These are phyloP conservation scores for Pneumocystis canis DNA, from an alignment of 1,139 yeast genomes.

Conservation along the genomic window DNA sequence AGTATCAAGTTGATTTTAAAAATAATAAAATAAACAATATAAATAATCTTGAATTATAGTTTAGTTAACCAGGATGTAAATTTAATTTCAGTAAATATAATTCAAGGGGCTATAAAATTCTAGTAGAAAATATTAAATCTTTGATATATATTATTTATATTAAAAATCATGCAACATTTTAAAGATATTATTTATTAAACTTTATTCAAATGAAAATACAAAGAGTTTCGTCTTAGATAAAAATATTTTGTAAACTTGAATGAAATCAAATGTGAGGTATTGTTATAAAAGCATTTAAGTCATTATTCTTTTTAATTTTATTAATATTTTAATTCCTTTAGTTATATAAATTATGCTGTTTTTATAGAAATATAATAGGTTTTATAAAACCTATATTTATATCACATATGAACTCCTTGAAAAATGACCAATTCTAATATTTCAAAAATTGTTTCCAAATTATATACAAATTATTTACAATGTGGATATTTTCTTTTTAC, in stretches of 20 bases:
- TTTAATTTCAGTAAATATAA: slow-evolving; percentile 87
- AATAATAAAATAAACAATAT: slow-evolving; percentile 35
- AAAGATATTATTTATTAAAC: slow-evolving; percentile 12
- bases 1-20: not conserved
- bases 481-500: slow-evolving; percentile 65
- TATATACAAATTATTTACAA: slow-evolving; percentile 85
- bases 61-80: slow-evolving; percentile 77
- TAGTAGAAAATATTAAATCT: slow-evolving; percentile 55
- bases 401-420: slow-evolving; percentile 44
- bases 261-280: slow-evolving; percentile 83
- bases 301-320: not conserved
- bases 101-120: slow-evolving; percentile 81
- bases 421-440: slow-evolving; percentile 81
- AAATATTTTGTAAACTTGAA: slow-evolving; percentile 69
- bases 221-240: slow-evolving; percentile 83
- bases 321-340: not conserved
- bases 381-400: not conserved
- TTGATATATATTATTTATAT: slow-evolving; percentile 81
- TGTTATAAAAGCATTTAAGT: slow-evolving; percentile 63
- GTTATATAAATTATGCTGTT: slow-evolving; percentile 84
- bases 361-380: slow-evolving; percentile 43
- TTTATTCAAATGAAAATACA: slow-evolving; percentile 91
- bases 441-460: slow-evolving; percentile 71
- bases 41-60: slow-evolving; percentile 82
- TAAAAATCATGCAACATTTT: slow-evolving; percentile 9